Conservation (phyloP, 139 green algal species). For the Asterochloris sp. region DNA sequence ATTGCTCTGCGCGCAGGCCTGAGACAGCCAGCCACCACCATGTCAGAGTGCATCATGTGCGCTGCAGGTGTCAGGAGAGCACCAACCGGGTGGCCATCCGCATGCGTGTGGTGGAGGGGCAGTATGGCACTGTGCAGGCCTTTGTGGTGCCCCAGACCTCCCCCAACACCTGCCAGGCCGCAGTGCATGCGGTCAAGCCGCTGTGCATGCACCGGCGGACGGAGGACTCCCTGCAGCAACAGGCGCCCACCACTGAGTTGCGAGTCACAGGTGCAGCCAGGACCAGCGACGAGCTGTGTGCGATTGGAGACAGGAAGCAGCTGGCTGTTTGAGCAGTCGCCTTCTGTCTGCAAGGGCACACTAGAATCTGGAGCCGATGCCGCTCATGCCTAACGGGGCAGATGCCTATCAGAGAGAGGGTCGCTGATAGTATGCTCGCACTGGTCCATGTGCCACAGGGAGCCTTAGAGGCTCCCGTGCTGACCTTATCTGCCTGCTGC, state of each 20-base stretch:
- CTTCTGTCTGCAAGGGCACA: too few relatives aligned
- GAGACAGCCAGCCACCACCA: too few relatives aligned
- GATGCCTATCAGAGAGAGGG: too few relatives aligned
- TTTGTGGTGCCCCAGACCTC: constrained; percentile 48
- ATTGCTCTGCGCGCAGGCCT: too few relatives aligned
- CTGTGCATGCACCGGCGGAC: constrained; percentile 63
- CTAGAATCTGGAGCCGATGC: too few relatives aligned
- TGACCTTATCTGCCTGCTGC: constrained; percentile 10
- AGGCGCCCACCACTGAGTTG: constrained; percentile 46
- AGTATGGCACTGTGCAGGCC: constrained; percentile 26
- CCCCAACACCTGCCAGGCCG: constrained; percentile 45
- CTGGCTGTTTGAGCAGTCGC: too few relatives aligned
- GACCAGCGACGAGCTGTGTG: neutral
- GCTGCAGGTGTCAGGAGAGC: constrained; percentile 14
- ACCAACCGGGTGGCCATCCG: constrained; percentile 20
- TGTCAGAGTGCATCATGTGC: neutral
- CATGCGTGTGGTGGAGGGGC: constrained; percentile 30
- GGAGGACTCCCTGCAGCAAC: constrained; percentile 14
- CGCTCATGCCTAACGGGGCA: too few relatives aligned
- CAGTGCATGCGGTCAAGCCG: constrained; percentile 47
- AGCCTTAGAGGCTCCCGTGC: neutral
- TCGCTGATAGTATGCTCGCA: too few relatives aligned
- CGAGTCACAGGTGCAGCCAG: constrained; percentile 31
- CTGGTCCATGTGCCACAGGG: too few relatives aligned
- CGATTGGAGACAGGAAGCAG: too few relatives aligned